Base-by-base conservation (phyloP, 2,329 filamentous ascomycete genomes). In the Onygenales sp. region DNA sequence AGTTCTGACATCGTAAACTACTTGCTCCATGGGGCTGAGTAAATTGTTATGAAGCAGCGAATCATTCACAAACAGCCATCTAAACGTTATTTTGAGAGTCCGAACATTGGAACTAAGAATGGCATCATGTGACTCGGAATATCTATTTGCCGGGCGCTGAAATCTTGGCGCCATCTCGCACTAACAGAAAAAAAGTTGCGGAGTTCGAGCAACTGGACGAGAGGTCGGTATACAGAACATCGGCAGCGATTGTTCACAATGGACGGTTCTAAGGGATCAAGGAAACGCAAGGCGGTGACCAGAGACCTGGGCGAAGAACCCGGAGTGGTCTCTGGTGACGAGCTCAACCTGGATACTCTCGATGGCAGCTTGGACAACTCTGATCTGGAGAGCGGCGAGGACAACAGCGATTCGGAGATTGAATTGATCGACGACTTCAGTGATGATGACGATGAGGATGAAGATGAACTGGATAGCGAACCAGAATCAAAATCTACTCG, bases 211-310 rank as follows among this genome's bases (percentile, higher is more conserved):
- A 52, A 52, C 10, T 17, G 14, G n/a, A 17, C 14, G 10, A 14
- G 42, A 9, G 9, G 42, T 44, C 9, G n/a, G 2, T 44, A 17
- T 44, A 9, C n/a, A 14, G 11, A 44, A 54, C 48, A 47, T 42
- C 50, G 52, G 45, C 14, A 4, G 56, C 57, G 60, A 54, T 54
- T 52, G 49, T 21, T 39, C 44, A 45, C 37, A 44, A 72, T 72
- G 69, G 62, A 65, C 56, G 57, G 61, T 52, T 60, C 61, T 58
- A 69, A 72, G 54, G 62, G 67, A 45, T 74, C 71, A 34, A 77
- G 80, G 67, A 87, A 87, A 74, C 81, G 85, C 59, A 87, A 87
- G 70, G 79, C 80, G 56, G 75, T 81, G 17, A 77, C 75, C 27
- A 74, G 74, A 34, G 80, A 82, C 60, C 70, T 75, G 14, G 71